phyloP scores from a whole-genome alignment of 2,329 filamentous ascomycete species.

The Neopestalotiopsis sp. region DNA sequence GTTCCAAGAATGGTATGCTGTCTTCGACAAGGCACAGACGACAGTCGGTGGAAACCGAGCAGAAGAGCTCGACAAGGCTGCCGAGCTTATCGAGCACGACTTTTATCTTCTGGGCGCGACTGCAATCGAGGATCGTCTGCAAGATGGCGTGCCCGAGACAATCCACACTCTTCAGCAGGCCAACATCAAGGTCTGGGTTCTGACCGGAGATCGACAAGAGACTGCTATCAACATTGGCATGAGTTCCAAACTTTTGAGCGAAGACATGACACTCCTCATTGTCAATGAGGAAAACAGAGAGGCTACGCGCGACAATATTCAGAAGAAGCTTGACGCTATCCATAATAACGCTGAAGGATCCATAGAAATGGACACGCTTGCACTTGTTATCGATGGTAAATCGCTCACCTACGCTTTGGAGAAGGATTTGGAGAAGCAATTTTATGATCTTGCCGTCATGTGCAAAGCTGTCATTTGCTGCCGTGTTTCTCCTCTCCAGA shows the following conservation, averaged over 20 bases:
- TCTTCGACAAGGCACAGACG: constrained; percentile 87
- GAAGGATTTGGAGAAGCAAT: constrained; percentile 89
- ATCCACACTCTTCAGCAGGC: constrained; percentile 97
- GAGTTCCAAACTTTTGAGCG: constrained; percentile 97
- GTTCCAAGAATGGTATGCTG: constrained; percentile 82
- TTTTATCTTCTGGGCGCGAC: constrained; percentile 92
- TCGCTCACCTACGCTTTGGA: constrained; percentile 93
- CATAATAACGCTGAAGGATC: constrained; percentile 78
- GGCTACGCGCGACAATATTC: constrained; percentile 84
- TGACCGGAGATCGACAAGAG: constrained; percentile 97
- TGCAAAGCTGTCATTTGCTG: constrained; percentile 99
- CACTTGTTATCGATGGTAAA: constrained; percentile 94
- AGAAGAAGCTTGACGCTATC: constrained; percentile 93
- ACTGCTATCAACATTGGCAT: constrained; percentile 99
- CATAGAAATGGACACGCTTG: constrained; percentile 83
- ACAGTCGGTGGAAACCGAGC: constrained; percentile 91
- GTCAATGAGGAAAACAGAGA: constrained; percentile 86
- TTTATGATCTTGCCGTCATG: constrained; percentile 90
- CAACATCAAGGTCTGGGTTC: constrained; percentile 97
- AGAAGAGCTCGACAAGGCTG: constrained; percentile 95
- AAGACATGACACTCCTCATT: constrained; percentile 98
- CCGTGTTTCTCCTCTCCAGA: constrained; percentile 95
- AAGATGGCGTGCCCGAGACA: constrained; percentile 97
- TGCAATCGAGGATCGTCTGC: constrained; percentile 94
- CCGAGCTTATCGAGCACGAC: constrained; percentile 92